Percentiles rank a stretch among this genome's conserved stretches.
These are phyloP conservation scores for Monilinia laxa DNA, from an alignment of 2,329 filamentous ascomycete genomes.

Conservation along the genomic window DNA sequence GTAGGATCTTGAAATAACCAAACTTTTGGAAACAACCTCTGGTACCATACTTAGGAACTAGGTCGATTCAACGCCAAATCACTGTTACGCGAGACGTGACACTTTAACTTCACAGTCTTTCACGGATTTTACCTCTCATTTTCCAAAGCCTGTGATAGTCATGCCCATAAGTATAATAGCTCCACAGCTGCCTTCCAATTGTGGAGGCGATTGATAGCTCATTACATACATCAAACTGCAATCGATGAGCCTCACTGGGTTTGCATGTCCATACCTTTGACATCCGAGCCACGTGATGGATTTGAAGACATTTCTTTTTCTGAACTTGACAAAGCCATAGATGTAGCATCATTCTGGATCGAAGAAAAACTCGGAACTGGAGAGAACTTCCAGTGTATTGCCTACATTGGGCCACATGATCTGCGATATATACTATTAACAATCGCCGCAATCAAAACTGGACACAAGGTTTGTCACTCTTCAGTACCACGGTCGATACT, in stretches of 20 bases:
- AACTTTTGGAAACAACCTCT: neutral
- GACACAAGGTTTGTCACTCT: conserved; percentile 8
- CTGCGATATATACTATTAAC: conserved; percentile 11
- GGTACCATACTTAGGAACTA: neutral
- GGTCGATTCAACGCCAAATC: neutral
- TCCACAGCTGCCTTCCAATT: neutral
- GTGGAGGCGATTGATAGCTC: conserved; percentile 8
- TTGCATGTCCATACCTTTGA: conserved; percentile 16
- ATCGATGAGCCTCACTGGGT: conserved; percentile 12
- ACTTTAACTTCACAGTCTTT: neutral
- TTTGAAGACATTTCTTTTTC: conserved; percentile 25
- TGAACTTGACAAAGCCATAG: conserved; percentile 30
- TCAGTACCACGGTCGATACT: neutral
- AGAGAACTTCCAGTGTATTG: conserved; percentile 42
- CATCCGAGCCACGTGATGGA: conserved; percentile 12
- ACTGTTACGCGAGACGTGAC: no score
- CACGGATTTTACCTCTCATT: neutral
- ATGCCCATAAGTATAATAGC: neutral
- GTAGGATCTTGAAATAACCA: neutral
- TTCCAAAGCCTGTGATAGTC: neutral
- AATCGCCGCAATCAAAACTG: conserved; percentile 20
- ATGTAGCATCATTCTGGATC: conserved; percentile 27
- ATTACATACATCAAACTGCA: conserved; percentile 16
- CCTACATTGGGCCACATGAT: conserved; percentile 44
- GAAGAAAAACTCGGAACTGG: conserved; percentile 17